Base-by-base conservation (phyloP, 441 rosid genomes). In the Eutrema salsugineum region DNA sequence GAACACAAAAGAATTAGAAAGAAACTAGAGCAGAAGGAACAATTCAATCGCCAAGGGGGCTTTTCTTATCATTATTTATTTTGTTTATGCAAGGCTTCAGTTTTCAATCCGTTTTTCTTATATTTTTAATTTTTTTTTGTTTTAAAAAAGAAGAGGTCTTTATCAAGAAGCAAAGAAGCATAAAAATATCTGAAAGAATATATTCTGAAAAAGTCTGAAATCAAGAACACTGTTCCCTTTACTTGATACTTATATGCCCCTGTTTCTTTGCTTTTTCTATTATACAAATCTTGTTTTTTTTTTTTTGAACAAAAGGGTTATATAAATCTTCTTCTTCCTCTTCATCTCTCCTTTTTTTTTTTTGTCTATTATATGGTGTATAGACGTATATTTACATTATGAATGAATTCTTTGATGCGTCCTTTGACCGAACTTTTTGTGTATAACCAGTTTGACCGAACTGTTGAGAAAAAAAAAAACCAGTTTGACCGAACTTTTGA, bases 221-320 rank as follows among this genome's bases (percentile, higher is more conserved):
- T 51, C 43, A 71, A 72, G 81, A 78, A 72, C 63, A 77, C 16
- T 72, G 81, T 56, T 77, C 75, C 74, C 77, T 67, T 60, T 7
- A 1, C 28, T 76, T 69, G 75, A 76, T 71, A 60, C 77, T 77
- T 77, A 77, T 60, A 72, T 71, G 51, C 72, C 80, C 66, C 27
- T 47, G 9, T 28, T 24, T 28, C 53, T 30, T 60, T 71, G n/a
- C 50, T 50, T 24, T 66, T 12, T 76, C 16, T 38, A 36, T 60
- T 61, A 53, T 49, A 77, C 30, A 50, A 71, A 60, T 56, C 66
- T 54, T 68, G 47, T n/a, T 62, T 50, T 61, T 73, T 22, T 3
- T 22, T 24, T 24, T 24, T 24, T 24, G 27, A 24, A 24, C 3
- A 24, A 24, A 24, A 24, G 27, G 24, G 27, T 60, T 61, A 53